A percentile compares a stretch with the other conserved stretches of the same genome.
These are phyloP conservation scores for Passalora sequoiae DNA, from an alignment of 2,329 filamentous ascomycete genomes.

Conservation along the genomic window DNA sequence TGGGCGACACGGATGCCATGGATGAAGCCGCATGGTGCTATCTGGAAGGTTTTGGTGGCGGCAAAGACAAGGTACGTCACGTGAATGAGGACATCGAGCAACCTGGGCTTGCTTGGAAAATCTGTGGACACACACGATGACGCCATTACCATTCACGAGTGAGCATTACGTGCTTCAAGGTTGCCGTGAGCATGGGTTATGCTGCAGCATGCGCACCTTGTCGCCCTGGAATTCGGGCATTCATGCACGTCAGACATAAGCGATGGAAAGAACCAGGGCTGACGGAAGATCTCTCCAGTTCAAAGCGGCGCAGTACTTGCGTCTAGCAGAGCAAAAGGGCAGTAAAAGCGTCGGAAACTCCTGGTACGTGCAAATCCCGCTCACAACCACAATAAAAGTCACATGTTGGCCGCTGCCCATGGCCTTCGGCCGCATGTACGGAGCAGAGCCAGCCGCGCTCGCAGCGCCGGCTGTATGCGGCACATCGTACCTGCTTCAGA, in stretches of 20 bases:
- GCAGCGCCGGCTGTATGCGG: constrained; percentile 5
- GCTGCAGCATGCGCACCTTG: no score
- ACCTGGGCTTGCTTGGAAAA: no score
- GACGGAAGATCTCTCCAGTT: constrained; percentile 49
- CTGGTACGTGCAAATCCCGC: constrained; percentile 64
- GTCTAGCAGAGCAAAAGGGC: constrained; percentile 81
- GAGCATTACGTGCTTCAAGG: no score
- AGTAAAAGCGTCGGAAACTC: constrained; percentile 89
- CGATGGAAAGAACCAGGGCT: constrained; percentile 6
- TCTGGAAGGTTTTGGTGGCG: constrained; percentile 90
- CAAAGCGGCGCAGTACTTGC: constrained; percentile 81
- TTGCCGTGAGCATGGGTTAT: no score
- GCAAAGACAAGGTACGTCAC: constrained; percentile 99
- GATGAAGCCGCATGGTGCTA: constrained; percentile 97
- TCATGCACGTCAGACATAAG: constrained; percentile 20
- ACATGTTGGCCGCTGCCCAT: no score
- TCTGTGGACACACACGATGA: no score
- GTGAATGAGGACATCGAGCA: no score
- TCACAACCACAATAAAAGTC: no score
- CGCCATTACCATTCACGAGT: no score
- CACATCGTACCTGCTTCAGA: constrained; percentile 10
- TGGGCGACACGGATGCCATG: constrained; percentile 96
- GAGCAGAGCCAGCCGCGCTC: constrained; percentile 1
- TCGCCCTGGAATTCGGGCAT: constrained; percentile 22
- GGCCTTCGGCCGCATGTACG: no score